phyloP scores from a whole-genome alignment of 129 eudicot species.

The Solidago caesia region DNA sequence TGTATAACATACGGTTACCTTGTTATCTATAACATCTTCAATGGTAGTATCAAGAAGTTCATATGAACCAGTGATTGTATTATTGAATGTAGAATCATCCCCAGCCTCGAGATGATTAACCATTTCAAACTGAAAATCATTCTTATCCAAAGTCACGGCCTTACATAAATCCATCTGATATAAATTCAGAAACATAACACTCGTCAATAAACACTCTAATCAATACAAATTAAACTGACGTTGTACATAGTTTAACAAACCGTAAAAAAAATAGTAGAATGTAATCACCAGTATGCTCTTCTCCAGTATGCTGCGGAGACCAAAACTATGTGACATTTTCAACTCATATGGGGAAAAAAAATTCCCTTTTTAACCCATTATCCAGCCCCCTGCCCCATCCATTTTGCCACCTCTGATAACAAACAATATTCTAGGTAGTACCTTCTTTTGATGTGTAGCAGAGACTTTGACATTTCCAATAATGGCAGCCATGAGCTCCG shows the following conservation, averaged over 20 bases:
- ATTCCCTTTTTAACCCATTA: too few relatives aligned
- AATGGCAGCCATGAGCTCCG: constrained; percentile 90
- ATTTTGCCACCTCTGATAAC: too few relatives aligned
- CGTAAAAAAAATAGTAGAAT: too few relatives aligned
- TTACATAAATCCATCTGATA: neutral
- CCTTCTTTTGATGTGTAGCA: constrained; percentile 36
- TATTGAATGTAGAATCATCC: neutral
- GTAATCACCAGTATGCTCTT: too few relatives aligned
- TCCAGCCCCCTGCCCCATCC: too few relatives aligned
- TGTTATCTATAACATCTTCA: constrained; percentile 4
- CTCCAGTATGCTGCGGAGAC: too few relatives aligned
- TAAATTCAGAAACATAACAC: neutral
- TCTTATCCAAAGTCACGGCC: neutral
- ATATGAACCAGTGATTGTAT: neutral
- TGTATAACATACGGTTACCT: constrained; percentile 5
- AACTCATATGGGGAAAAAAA: too few relatives aligned
- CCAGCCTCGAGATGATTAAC: neutral
- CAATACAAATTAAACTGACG: neutral
- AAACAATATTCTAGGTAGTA: too few relatives aligned
- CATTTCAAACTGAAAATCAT: neutral
- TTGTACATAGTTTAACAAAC: too few relatives aligned
- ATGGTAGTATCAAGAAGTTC: constrained; percentile 15
- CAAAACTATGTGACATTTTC: too few relatives aligned
- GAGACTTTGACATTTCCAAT: constrained; percentile 79
- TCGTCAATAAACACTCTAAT: neutral